Evolutionary conservation across 2,329 filamentous ascomycete genomes (phyloP).

Genomic region (Scorias spongiosa): DNA sequence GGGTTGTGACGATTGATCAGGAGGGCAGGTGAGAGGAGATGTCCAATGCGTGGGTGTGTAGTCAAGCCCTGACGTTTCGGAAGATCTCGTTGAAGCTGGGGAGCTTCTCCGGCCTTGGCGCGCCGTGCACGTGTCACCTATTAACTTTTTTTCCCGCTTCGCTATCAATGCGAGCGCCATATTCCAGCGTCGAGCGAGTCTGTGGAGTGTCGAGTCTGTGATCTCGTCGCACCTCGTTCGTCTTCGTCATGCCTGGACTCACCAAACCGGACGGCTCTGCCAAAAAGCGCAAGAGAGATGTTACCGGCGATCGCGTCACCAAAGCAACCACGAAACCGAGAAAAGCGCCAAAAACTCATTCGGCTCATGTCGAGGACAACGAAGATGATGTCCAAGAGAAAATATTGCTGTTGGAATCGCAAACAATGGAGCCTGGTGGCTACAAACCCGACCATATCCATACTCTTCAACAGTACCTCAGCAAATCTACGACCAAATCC

Average conservation of each 20-base stretch:
- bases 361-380: constrained; percentile 15
- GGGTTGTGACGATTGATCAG: neutral
- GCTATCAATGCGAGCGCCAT: neutral
- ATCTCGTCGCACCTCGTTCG: neutral
- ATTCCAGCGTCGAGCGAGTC: too few relatives aligned
- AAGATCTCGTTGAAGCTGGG: constrained; percentile 2
- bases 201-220: too few relatives aligned
- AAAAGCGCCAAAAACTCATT: constrained; percentile 25
- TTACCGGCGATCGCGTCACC: constrained; percentile 4
- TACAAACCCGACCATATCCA: constrained; percentile 67
- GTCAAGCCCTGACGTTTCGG: constrained; percentile 1
- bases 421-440: constrained; percentile 74
- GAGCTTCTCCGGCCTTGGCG: neutral
- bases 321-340: constrained; percentile 17
- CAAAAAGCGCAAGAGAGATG: constrained; percentile 30
- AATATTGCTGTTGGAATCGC: constrained; percentile 61
- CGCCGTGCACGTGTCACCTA: neutral
- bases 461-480: constrained; percentile 43
- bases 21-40: neutral
- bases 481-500: constrained; percentile 37
- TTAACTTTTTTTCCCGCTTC: neutral
- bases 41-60: neutral
- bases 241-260: constrained; percentile 22
- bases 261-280: constrained; percentile 13
- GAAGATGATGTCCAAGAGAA: constrained; percentile 41